Percentiles rank a stretch among this genome's conserved stretches.
These are phyloP conservation scores for Candida frijolesensis DNA, from an alignment of 1,139 yeast species.

Conservation along the genomic window DNA sequence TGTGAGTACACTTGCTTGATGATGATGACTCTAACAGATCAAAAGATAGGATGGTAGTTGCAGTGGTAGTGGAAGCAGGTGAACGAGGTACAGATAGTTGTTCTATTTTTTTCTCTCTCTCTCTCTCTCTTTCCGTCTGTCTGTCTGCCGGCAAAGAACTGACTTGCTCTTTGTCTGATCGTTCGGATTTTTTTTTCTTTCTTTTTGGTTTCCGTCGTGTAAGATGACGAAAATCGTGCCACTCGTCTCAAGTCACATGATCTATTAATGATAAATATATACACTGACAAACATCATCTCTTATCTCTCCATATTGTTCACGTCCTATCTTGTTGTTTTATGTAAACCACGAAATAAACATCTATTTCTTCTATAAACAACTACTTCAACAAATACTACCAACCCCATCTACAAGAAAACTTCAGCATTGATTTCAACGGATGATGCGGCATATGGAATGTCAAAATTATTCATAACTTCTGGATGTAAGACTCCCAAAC, in stretches of 20 bases:
- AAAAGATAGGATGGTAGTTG: too few relatives aligned
- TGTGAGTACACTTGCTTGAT: too few relatives aligned
- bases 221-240: too few relatives aligned
- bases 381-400: not conserved
- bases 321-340: not conserved
- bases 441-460: conserved; percentile 89
- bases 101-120: not conserved
- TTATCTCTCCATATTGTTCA: not conserved
- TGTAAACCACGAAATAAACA: too few relatives aligned
- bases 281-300: not conserved
- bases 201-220: not conserved
- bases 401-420: conserved; percentile 49
- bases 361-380: conserved; percentile 1
- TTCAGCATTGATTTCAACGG: conserved; percentile 88
- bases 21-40: too few relatives aligned
- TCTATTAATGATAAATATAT: too few relatives aligned
- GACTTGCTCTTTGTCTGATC: not conserved
- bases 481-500: conserved; percentile 94
- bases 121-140: not conserved
- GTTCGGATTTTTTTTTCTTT: not conserved
- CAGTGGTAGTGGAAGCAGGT: not conserved
- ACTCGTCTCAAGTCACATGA: too few relatives aligned
- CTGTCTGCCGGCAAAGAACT: not conserved
- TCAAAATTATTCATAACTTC: conserved; percentile 86
- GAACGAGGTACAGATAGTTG: not conserved